Evolutionary conservation across 148 eudicot species (phyloP), one percentile per base, ranked within the genome.

Genomic region (Amaranthus cruentus): DNA sequence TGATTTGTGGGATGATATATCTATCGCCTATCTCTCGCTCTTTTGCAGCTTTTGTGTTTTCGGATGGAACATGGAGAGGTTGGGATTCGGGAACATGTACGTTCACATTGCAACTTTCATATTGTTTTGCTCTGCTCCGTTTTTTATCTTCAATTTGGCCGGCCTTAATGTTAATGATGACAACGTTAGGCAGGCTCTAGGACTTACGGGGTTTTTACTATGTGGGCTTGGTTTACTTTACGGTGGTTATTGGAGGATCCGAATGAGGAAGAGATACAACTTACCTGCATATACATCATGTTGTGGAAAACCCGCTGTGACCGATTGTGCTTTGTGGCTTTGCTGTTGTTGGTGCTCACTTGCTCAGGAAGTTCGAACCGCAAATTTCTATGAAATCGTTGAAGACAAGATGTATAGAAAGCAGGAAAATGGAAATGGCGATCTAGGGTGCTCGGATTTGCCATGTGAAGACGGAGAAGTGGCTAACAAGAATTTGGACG

Each of bases 31-130:
- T 71, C 90, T 89, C 60, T 94, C 98, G 4, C 57, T 94, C 15
- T 94, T 87, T 63, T 94, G 98, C 77, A 76, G 83, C 50, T 89
- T 88, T 76, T 94, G 98, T 81, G 98, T 91, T 61, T 94, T 91
- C 21, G 98, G 98, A 43, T 91, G 98, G 98, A 91, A 94, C 61
- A 89, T 91, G 98, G 98, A 91, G 86, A 87, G 96, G 71, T 86
- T 94, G 44, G 98, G 97, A 73, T 90, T 91, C 53, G 97, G 98
- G 4, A 94, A 94, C 82, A 87, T 85, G 93, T 94, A 94, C 74
- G 98, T 91, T 55, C 98, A 91, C 71, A 86, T 89, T 46, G 93
- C 85, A 4, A 94, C 98, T 21, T 94, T 94, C 82, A 83, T 94
- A 55, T 85, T 94, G 38, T 94, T 94, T 69, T 94, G 98, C 77